phyloP scores from a whole-genome alignment of 2,329 filamentous ascomycete genomes.

The Sporothrix luriei region DNA sequence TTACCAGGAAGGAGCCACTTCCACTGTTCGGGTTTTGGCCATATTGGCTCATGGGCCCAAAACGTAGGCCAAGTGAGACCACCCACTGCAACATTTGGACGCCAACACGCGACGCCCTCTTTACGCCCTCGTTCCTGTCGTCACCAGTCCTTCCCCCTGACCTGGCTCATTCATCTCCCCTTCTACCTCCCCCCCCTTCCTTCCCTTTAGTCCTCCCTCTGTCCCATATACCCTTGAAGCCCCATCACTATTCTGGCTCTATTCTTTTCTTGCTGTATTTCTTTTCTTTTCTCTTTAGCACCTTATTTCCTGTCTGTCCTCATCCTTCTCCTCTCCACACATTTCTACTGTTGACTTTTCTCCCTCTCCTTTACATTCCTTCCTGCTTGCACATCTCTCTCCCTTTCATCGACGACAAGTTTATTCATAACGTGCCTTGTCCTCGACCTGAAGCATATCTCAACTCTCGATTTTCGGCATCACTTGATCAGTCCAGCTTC shows the following conservation, averaged over 20 bases:
- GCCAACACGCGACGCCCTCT: conserved; percentile 23
- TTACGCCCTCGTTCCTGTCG: conserved; percentile 1
- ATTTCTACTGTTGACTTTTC: neutral
- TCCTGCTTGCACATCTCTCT: neutral
- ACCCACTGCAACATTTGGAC: conserved; percentile 7
- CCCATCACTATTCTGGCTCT: neutral
- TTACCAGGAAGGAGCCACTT: neutral
- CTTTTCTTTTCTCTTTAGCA: neutral
- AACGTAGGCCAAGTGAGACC: conserved; percentile 28
- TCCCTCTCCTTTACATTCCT: neutral
- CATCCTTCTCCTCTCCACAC: neutral
- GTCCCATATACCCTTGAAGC: conserved; percentile 13
- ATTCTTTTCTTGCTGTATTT: neutral
- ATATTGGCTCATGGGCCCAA: conserved; percentile 4
- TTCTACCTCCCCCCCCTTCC: neutral
- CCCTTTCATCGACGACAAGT: conserved; percentile 11
- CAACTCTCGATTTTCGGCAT: neutral
- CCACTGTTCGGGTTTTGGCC: neutral
- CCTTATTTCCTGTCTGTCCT: neutral
- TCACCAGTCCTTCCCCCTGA: conserved; percentile 1
- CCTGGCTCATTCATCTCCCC: neutral
- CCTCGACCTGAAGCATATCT: neutral
- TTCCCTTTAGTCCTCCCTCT: conserved; percentile 24
- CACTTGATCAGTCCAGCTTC: neutral
- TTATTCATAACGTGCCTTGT: neutral